Base-by-base conservation (phyloP, 1,284 basidiomycete species). In the Leccinum angustisporum region DNA sequence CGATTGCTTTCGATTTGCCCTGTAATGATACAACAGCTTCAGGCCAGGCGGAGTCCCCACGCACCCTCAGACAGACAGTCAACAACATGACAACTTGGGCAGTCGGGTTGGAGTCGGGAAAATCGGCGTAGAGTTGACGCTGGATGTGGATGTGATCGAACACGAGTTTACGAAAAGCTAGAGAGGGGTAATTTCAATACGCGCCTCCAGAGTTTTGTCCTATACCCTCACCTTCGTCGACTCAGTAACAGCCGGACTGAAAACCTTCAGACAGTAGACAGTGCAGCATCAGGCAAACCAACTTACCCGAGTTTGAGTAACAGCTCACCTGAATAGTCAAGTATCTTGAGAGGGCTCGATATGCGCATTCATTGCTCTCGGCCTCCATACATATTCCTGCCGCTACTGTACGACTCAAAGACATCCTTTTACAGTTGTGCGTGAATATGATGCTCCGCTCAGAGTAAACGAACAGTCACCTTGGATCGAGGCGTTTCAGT, bases 361-460 rank as follows among this genome's bases (percentile, higher is more conserved):
- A 91, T 13, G 83, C 88, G 7, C 81, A 75, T 59, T 86, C 85
- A 63, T 91, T 91, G 13, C 78, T 73, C 73, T 85, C 86, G 25
- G 85, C 83, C 72, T 91, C 89, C 86, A 91, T 88, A 69, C 88
- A 90, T 31, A 90, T 82, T 72, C 91, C 90, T 4, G 86, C 88
- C 2, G 89, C 89, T 25, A 91, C 88, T 11, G 89, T 91, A 54
- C 89, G 85, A 67, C 84, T 89, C 57, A 91, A 77, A 72, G 89
- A 91, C 88, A 91, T 91, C 57, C 89, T 91, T 57, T 25, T 25
- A 18, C 18, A 11, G 16, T 16, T 54, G 33, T 51, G 30, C 34
- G 54, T 71, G 57, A 75, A 56, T 46, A 54, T 30, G 34, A 34
- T 21, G 48, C 62, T 27, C 18, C 36, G 36, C 27, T 58, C 46